These are phyloP conservation scores for Eimeria tenella DNA, from an alignment of 169 alveolate species.

Conservation along the genomic window DNA sequence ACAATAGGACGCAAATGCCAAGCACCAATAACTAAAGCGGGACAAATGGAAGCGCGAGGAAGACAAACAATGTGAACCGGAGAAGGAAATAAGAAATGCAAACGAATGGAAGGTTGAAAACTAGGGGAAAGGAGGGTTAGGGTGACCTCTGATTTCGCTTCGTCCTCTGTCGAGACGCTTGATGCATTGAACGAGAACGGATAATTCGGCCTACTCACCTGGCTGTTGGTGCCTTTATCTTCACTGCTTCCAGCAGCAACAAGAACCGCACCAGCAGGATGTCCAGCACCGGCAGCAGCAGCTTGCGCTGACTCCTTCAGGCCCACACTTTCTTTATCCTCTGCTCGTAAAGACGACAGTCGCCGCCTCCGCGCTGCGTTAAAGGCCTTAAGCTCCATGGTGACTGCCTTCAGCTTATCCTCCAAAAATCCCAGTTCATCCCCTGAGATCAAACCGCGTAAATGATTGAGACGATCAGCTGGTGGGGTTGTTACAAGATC, in stretches of 20 bases:
- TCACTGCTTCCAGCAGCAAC: not conserved
- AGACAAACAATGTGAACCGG: too few relatives aligned
- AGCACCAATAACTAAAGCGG: too few relatives aligned
- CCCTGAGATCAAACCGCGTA: not conserved
- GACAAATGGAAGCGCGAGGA: too few relatives aligned
- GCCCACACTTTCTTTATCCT: not conserved
- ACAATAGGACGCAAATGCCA: too few relatives aligned
- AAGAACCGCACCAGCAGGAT: not conserved
- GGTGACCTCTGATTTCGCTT: too few relatives aligned
- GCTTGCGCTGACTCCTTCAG: not conserved
- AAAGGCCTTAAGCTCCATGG: conserved; percentile 32
- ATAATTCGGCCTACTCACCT: not conserved
- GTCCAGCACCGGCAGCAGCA: not conserved
- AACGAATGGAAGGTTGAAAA: too few relatives aligned
- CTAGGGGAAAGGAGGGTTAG: too few relatives aligned
- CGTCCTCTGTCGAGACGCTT: not conserved
- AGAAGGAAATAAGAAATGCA: too few relatives aligned
- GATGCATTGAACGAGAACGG: not conserved
- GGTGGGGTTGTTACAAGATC: not conserved
- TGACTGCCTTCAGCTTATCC: conserved; percentile 34
- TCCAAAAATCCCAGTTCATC: conserved; percentile 30
- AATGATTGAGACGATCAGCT: not conserved
- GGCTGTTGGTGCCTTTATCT: conserved; percentile 23
- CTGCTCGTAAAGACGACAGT: not conserved
- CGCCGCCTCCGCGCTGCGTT: conserved; percentile 35